Evolutionary conservation across 1,284 basidiomycete species (phyloP), one percentile per base, ranked within the genome.

Genomic region (Cronartium quercuum): DNA sequence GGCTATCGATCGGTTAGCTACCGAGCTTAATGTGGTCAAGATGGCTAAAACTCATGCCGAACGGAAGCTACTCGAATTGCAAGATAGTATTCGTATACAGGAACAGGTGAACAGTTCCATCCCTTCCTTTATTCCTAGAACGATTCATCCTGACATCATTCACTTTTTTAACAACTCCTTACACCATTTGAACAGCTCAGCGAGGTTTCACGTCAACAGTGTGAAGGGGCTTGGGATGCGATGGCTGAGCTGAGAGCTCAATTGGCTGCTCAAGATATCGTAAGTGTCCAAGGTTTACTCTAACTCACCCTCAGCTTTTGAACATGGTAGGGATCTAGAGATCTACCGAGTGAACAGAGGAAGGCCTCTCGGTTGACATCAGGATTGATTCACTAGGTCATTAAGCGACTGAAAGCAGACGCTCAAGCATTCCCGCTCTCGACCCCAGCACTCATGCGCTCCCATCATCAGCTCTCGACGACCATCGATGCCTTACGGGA

Each of bases 31-130:
- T 58, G 70, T 74, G 7, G 47, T 63, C 13, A 74, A 74, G 21
- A 74, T 74, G 70, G 62, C 70, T 13, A 66, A 74, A 42, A 66
- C 44, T 24, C 40, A 66, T 60, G 70, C 70, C 3, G 70, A 74
- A 57, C 44, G 70, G 15, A 66, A 61, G 29, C 24, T 74, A 9
- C 13, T 61, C 3, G 63, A 66, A 37, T 29, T 74, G 9, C n/a
- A 74, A 61, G 70, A 74, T 65, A 34, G 35, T 10, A 40, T 74
- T n/a, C 57, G 40, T 42, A 62, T 51, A n/a, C 35, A 37, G 34
- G 69, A 51, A 55, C 38, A 71, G 44, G 69, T 71, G 5, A 57
- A 37, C 21, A 6, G 12, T 6, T 55, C 41, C 13, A 9, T 9
- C 29, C 29, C 12, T 55, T 55, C n/a, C 6, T 55, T 55, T 15